Base-by-base conservation (phyloP, 768 basidiomycete genomes). In the Boletus bicolor region DNA sequence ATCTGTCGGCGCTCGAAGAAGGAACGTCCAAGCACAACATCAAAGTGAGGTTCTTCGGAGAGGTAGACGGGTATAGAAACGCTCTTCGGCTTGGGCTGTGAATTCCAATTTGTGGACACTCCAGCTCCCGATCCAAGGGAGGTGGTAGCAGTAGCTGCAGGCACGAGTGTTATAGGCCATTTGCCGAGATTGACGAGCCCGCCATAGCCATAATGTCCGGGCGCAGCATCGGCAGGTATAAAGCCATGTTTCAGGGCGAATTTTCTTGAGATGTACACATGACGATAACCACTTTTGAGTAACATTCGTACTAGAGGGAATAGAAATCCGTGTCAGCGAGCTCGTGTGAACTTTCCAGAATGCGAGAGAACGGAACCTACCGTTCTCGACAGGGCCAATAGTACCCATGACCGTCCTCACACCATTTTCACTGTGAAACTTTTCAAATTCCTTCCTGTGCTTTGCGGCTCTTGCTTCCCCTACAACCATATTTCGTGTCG, bases 31-130 rank as follows among this genome's bases (percentile, higher is more conserved):
- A 98, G 81, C 5, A 98, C 89, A 45, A 98, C 91, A 64, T 97
- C 94, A 71, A 98, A 98, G 66, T 98, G 93, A 0, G 88, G 86
- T 68, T 97, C 95, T 68, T 99, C 97, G 4, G 91, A 89, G 32
- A 98, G 81, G 71, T 91, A 94, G 9, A 98, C 94, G 0, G 82
- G 66, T 24, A 86, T 68, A 56, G 75, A 67, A 11, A 79, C 78
- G 5, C 75, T 72, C 63, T 78, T 79, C 2, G 74, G 69, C 51
- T 69, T 71, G 38, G 47, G 38, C 5, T 43, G 49, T 34, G 44
- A 42, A 8, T 34, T 41, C 21, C 48, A 45, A 37, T 47, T 52
- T 17, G 53, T 38, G 35, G 60, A 50, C 7, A 26, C 9, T 10
- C 49, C 49, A 17, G 9, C 44, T 3, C 19, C 37, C 0, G 45